phyloP scores from a whole-genome alignment of 1,284 basidiomycete species.

The Tausonia pullulans region DNA sequence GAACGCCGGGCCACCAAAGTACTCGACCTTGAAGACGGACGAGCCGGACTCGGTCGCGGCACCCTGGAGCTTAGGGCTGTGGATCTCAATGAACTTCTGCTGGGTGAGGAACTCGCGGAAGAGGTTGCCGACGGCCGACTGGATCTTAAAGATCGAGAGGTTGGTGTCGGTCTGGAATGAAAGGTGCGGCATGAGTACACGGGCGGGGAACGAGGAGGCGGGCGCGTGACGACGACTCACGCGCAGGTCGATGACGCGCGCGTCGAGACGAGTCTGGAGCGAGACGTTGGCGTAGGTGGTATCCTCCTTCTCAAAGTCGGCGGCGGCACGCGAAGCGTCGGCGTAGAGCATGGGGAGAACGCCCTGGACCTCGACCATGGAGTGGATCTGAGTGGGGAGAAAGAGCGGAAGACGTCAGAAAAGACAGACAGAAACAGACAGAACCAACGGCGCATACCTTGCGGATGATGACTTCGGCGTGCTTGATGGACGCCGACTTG shows the following conservation, averaged over 20 bases:
- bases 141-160: slow-evolving; percentile 90
- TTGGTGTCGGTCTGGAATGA: slow-evolving; percentile 71
- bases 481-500: slow-evolving; percentile 78
- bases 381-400: slow-evolving; percentile 52
- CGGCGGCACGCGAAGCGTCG: slow-evolving; percentile 78
- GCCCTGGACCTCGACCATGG: slow-evolving; percentile 60
- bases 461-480: slow-evolving; percentile 77
- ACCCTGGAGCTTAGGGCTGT: slow-evolving; percentile 94
- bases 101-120: slow-evolving; percentile 77
- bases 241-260: slow-evolving; percentile 86
- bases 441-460: slow-evolving; percentile 45
- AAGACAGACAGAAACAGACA: neutral
- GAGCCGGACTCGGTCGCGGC: slow-evolving; percentile 95
- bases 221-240: slow-evolving; percentile 39
- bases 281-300: slow-evolving; percentile 50
- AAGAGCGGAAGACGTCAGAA: neutral
- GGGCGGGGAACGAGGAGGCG: neutral
- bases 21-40: slow-evolving; percentile 93
- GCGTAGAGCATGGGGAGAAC: slow-evolving; percentile 82
- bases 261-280: slow-evolving; percentile 88
- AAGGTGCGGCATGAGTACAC: neutral
- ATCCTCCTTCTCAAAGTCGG: slow-evolving; percentile 56
- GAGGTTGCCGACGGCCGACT: slow-evolving; percentile 73
- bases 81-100: slow-evolving; percentile 83
- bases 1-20: slow-evolving; percentile 78